Evolutionary conservation across 176 grass and related monocot genomes (phyloP), one percentile per base, ranked within the genome.

Genomic region (Lolium perenne): DNA sequence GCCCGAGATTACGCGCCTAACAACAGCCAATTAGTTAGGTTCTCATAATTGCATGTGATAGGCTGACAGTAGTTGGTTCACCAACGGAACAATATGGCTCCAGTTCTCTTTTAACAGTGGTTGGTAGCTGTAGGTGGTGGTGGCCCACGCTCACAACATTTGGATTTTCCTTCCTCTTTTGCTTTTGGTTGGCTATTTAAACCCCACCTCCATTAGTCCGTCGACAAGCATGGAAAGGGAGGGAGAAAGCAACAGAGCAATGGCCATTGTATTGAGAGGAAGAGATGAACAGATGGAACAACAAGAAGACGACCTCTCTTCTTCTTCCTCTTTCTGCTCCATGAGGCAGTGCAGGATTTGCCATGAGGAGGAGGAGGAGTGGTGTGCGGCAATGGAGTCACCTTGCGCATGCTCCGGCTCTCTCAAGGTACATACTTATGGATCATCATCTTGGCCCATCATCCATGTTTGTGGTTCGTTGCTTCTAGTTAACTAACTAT

Each of bases 401-500:
- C 96, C 96, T 7, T 98, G 96, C 23, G 77, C 86, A 7, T 98
- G 93, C 86, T 98, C 88, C n/a, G 96, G 96, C 22, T 92, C 93
- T 87, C 86, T 98, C 71, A 92, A 98, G 95, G 95, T 92, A 64
- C 49, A n/a, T 59, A 50, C 23, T 1, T 17, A 55, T 17, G 11
- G 40, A 49, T 80, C 21, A 2, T 79, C 49, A 43, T 61, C 4
- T 73, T 75, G 49, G 38, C 5, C 38, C 20, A 14, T 57, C 47
- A 16, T 53, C 72, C 72, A 18, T 29, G 7, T 75, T 32, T 23
- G 14, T 53, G 22, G 1, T 16, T 9, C 56, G 0, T 38, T 35
- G 21, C 10, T 77, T 64, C 25, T 62, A 10, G 49, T 9, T 54
- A 21, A 55, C 50, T 74, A 26, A 51, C 65, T 38, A 20, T 62